These are phyloP conservation scores for Malassezia brasiliensis DNA, from an alignment of 1,284 basidiomycete genomes.

Conservation along the genomic window DNA sequence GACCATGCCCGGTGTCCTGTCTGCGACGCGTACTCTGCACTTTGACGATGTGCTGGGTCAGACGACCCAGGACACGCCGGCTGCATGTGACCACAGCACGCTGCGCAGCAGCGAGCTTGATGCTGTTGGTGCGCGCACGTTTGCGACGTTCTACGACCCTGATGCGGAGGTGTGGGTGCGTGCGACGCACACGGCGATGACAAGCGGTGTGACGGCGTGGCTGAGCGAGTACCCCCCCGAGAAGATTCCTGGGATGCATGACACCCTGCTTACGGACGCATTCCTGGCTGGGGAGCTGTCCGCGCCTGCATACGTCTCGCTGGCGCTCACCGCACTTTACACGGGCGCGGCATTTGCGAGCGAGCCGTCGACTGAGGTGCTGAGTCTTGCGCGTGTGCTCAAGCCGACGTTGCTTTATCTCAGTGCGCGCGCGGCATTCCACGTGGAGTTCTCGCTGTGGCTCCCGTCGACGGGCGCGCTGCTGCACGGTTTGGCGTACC, in stretches of 20 bases:
- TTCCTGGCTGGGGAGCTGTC: slow-evolving; percentile 13
- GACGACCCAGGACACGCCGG: slow-evolving; percentile 15
- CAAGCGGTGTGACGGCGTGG: slow-evolving; percentile 25
- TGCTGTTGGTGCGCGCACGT: slow-evolving; percentile 1
- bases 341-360: slow-evolving; percentile 35
- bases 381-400: background rate
- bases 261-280: slow-evolving; percentile 27
- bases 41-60: slow-evolving; percentile 14
- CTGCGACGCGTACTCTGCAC: background rate
- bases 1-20: background rate
- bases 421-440: slow-evolving; percentile 23
- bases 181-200: slow-evolving; percentile 12
- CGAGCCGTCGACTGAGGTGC: slow-evolving; percentile 2
- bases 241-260: slow-evolving; percentile 29
- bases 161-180: slow-evolving; percentile 1
- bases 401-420: slow-evolving; percentile 32
- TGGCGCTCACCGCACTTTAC: slow-evolving; percentile 36
- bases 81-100: slow-evolving; percentile 13
- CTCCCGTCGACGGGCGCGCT: slow-evolving; percentile 16
- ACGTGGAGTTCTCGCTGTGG: slow-evolving; percentile 25
- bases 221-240: slow-evolving; percentile 23
- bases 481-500: slow-evolving; percentile 8
- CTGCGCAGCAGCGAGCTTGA: slow-evolving; percentile 9
- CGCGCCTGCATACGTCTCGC: slow-evolving; percentile 22
- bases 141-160: slow-evolving; percentile 9